Evolutionary conservation across 345 rosid species (phyloP), one percentile per base, ranked within the genome.

Genomic region (Rhizophora apiculata): DNA sequence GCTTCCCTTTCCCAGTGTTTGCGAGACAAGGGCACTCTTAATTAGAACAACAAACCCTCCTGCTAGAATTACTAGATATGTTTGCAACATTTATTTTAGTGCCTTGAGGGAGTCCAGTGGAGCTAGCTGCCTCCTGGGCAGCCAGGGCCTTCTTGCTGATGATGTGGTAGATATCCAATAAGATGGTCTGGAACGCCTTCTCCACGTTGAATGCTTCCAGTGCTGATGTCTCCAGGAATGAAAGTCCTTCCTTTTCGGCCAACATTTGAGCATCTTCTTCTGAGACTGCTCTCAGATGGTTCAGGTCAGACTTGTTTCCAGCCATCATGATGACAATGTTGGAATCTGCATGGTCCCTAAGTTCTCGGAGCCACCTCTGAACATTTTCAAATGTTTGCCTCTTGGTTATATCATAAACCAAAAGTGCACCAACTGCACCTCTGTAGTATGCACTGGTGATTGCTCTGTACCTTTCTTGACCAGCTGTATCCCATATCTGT

Each of bases 401-500:
- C 80, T 88, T 88, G 61, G 92, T 88, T 74, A 85, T 85, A 77
- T 88, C 92, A 21, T 82, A 88, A 76, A 88, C 88, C 27, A 88
- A 55, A 29, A 88, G 85, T 0, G 89, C 92, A 55, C 92, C 92
- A 20, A 88, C 92, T 10, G 89, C 88, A 2, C 92, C 92, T 43
- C 92, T 77, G 67, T 88, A 88, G 81, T 88, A 88, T 5, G 92
- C 92, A 56, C 89, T 88, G 46, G 92, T 88, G 70, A 88, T 85
- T 31, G 92, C 89, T 6, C 92, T 78, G 71, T 88, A 88, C 80
- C 89, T 70, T 74, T 88, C 92, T 56, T 88, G 89, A 11, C 92
- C 92, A 0, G 89, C 92, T 0, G 89, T 88, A 68, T 88, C 92
- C 92, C 89, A 88, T 78, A 88, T 88, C 62, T 88, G 92, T 62